These are phyloP conservation scores for Nicotiana sylvestris DNA, from an alignment of 257 asterid genomes.

Conservation along the genomic window DNA sequence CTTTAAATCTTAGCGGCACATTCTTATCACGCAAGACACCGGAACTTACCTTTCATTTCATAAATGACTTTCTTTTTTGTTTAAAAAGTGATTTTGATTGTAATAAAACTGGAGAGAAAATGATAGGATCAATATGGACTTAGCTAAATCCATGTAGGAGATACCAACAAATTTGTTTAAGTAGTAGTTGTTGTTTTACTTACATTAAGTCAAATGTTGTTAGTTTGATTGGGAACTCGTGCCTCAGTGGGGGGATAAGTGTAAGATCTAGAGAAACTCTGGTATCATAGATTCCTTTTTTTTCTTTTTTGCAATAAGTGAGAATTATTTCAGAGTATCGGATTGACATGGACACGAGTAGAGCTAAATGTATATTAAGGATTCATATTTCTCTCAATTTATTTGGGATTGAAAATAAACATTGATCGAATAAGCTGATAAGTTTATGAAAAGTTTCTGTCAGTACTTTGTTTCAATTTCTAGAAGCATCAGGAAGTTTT, in stretches of 20 bases:
- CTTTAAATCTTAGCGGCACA: too few relatives aligned
- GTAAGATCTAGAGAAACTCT: neutral
- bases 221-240: neutral
- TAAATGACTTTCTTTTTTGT: neutral
- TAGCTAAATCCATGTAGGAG: neutral
- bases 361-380: too few relatives aligned
- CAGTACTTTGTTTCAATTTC: neutral
- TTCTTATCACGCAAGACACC: too few relatives aligned
- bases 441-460: neutral
- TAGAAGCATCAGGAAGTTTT: neutral
- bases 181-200: neutral
- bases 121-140: neutral
- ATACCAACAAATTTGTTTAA: neutral
- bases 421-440: neutral
- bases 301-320: neutral
- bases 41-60: too few relatives aligned
- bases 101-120: neutral
- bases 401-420: neutral
- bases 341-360: neutral
- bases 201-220: neutral
- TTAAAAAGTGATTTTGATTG: neutral
- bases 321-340: neutral
- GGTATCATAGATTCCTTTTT: neutral
- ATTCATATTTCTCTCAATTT: neutral
- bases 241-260: neutral